A percentile compares a stretch with the other conserved stretches of the same genome.
Evolutionary conservation across 139 green algal genomes (phyloP).

Genomic region (Coelastrella sp.): DNA sequence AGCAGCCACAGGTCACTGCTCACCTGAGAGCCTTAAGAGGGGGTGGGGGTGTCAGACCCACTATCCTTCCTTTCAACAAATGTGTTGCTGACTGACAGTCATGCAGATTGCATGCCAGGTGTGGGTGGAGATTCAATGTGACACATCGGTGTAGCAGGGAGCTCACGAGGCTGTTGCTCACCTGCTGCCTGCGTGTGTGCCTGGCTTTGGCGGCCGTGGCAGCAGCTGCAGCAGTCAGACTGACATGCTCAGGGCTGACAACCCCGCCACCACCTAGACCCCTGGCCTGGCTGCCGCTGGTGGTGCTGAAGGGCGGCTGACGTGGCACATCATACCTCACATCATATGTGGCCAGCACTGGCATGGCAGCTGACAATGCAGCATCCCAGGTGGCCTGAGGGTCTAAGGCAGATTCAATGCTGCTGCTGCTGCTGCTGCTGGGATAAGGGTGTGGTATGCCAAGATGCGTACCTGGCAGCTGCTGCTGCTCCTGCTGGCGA

Average conservation of each 20-base stretch:
- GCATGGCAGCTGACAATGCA: not conserved
- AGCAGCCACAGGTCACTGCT: too few relatives aligned
- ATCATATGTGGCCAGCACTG: slow-evolving; percentile 23
- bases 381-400: slow-evolving; percentile 5
- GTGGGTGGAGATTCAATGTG: too few relatives aligned
- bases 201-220: not conserved
- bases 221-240: slow-evolving; percentile 14
- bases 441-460: not conserved
- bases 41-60: too few relatives aligned
- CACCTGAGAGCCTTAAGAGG: too few relatives aligned
- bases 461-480: not conserved
- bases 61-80: too few relatives aligned
- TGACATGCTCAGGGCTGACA: not conserved
- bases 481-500: not conserved
- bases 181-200: not conserved
- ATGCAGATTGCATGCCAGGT: too few relatives aligned
- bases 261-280: not conserved
- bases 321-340: slow-evolving; percentile 26
- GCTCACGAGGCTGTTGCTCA: not conserved
- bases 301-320: slow-evolving; percentile 10
- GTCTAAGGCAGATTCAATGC: not conserved
- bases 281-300: not conserved
- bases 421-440: slow-evolving; percentile 21
- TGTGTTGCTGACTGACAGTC: too few relatives aligned
- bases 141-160: not conserved